These are phyloP conservation scores for Ceratocystis lukuohia DNA, from an alignment of 2,329 filamentous ascomycete genomes.

Conservation along the genomic window DNA sequence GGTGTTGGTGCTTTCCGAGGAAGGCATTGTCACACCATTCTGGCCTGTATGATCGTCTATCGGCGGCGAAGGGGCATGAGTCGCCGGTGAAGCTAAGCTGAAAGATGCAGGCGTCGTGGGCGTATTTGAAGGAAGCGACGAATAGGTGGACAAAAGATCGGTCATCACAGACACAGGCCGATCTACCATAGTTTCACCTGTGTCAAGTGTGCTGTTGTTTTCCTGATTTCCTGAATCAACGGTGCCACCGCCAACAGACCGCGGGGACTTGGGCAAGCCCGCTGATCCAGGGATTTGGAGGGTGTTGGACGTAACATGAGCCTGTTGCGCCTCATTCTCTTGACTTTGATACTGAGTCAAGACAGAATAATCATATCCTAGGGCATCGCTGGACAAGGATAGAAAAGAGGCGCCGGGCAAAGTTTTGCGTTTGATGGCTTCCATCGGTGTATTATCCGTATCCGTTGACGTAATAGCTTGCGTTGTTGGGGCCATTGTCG, in stretches of 20 bases:
- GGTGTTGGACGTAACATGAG: constrained; percentile 12
- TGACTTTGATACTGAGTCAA: constrained; percentile 14
- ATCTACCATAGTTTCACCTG: constrained; percentile 21
- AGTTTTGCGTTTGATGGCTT: constrained; percentile 19
- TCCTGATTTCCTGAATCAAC: neutral
- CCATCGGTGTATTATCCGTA: constrained; percentile 21
- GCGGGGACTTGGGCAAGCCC: constrained; percentile 3
- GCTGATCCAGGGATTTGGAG: constrained; percentile 10
- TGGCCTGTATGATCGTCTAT: neutral
- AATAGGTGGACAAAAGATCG: constrained; percentile 21
- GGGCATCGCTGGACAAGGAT: neutral
- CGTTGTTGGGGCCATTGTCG: neutral
- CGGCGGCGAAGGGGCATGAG: neutral
- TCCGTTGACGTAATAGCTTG: constrained; percentile 20
- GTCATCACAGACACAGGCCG: constrained; percentile 18
- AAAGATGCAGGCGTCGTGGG: constrained; percentile 18
- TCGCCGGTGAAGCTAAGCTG: constrained; percentile 7
- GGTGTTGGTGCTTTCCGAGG: neutral
- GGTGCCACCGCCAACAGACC: neutral
- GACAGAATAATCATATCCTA: constrained; percentile 15
- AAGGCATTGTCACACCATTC: neutral
- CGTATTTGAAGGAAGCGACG: constrained; percentile 23
- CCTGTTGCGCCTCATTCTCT: constrained; percentile 16
- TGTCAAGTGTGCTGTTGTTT: constrained; percentile 21
- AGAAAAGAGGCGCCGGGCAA: neutral